Conservation (phyloP, 495 filamentous ascomycete species). For the Annulohypoxylon stygium region DNA sequence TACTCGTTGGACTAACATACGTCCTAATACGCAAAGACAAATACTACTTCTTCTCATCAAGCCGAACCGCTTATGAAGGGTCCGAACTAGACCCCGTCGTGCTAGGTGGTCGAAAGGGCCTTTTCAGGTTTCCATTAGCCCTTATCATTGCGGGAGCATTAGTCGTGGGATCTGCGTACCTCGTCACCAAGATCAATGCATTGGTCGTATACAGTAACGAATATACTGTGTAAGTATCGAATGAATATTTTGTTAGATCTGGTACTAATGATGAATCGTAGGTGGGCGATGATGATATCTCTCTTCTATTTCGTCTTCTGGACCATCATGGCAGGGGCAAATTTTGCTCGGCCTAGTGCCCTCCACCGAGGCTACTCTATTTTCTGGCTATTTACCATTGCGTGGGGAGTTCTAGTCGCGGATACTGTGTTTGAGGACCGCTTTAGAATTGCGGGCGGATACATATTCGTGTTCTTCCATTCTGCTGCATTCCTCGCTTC, state of each 20-base stretch:
- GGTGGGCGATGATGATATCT: conserved; percentile 85
- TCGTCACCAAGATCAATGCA: conserved; percentile 86
- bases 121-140: conserved; percentile 86
- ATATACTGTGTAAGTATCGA: conserved; percentile 74
- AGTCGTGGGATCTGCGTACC: conserved; percentile 77
- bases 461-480: conserved; percentile 86
- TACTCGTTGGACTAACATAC: conserved; percentile 76
- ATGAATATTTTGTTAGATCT: conserved; percentile 2
- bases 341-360: conserved; percentile 86
- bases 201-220: conserved; percentile 86
- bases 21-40: conserved; percentile 76
- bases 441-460: conserved; percentile 78
- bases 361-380: conserved; percentile 84
- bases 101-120: conserved; percentile 81
- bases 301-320: conserved; percentile 85
- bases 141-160: conserved; percentile 76
- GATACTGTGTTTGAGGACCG: conserved; percentile 81
- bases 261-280: conserved; percentile 47
- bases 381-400: conserved; percentile 83
- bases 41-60: conserved; percentile 80
- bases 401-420: conserved; percentile 78
- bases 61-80: conserved; percentile 68
- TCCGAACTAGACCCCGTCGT: conserved; percentile 71
- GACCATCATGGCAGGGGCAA: conserved; percentile 85
- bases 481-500: conserved; percentile 79